A percentile compares a stretch with the other conserved stretches of the same genome.
Conservation (phyloP, 768 basidiomycete species). For the Fibroporia radiculosa region DNA sequence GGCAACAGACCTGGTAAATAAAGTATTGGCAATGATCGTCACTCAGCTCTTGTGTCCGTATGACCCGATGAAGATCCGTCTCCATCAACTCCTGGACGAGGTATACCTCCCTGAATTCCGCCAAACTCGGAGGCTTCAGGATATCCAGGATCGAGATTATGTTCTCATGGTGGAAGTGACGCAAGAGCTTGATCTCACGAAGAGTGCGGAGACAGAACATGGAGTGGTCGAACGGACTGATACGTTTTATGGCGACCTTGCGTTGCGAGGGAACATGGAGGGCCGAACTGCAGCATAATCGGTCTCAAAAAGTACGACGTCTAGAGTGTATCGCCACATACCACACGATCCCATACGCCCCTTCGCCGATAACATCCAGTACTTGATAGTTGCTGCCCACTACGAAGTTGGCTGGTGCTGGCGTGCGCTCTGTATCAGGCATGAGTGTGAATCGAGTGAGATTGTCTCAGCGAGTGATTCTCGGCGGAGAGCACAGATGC, state of each 20-base stretch:
- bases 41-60: conserved; percentile 86
- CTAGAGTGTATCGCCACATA: conserved; percentile 11
- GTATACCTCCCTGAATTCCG: conserved; percentile 82
- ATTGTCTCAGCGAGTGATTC: no score
- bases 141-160: conserved; percentile 97
- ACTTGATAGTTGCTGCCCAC: conserved; percentile 74
- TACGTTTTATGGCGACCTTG: conserved; percentile 96
- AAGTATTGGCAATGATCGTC: conserved; percentile 98
- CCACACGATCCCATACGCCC: conserved; percentile 94
- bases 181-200: conserved; percentile 89
- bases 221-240: conserved; percentile 90
- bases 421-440: conserved; percentile 22
- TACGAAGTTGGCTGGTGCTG: conserved; percentile 19
- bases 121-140: conserved; percentile 63
- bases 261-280: conserved; percentile 79
- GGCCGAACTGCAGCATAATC: conserved; percentile 46
- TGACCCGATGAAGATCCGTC: conserved; percentile 94
- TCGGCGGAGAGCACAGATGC: no score
- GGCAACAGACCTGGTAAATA: conserved; percentile 72
- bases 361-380: conserved; percentile 86
- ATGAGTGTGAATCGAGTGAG: no score
- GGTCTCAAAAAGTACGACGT: background rate
- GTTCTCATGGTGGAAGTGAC: conserved; percentile 79
- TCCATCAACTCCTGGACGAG: conserved; percentile 79
- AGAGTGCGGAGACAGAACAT: conserved; percentile 93